These are phyloP conservation scores for Yarrowia sp. DNA, from an alignment of 805 yeast species.

Conservation along the genomic window DNA sequence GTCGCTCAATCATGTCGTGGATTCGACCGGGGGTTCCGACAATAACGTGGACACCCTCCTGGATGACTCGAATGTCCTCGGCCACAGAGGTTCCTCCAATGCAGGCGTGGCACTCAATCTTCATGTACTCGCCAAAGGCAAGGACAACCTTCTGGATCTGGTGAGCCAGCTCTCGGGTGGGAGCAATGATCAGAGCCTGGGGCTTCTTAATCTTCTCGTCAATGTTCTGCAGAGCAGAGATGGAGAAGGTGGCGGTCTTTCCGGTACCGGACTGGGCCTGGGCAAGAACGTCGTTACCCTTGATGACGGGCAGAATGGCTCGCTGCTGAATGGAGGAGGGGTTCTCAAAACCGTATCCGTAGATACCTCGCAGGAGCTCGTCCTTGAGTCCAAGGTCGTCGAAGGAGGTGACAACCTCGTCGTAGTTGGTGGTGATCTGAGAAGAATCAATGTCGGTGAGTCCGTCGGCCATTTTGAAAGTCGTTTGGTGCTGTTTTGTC, in stretches of 20 bases:
- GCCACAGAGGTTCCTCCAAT: constrained; percentile 91
- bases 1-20: constrained; percentile 85
- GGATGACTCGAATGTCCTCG: constrained; percentile 77
- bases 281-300: constrained; percentile 94
- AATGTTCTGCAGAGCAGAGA: constrained; percentile 87
- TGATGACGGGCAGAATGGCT: constrained; percentile 93
- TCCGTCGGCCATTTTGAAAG: constrained; percentile 39
- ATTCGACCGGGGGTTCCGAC: constrained; percentile 99
- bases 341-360: constrained; percentile 90
- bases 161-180: constrained; percentile 94
- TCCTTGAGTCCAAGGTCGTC: constrained; percentile 80
- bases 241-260: constrained; percentile 97
- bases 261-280: constrained; percentile 99
- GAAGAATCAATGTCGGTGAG: constrained; percentile 38
- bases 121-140: constrained; percentile 87
- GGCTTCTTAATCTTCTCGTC: constrained; percentile 75
- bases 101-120: constrained; percentile 85
- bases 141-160: constrained; percentile 90
- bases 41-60: constrained; percentile 85
- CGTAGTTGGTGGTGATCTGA: constrained; percentile 72
- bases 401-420: constrained; percentile 79
- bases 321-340: constrained; percentile 98
- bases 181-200: constrained; percentile 91
- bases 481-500: constrained; percentile 21
- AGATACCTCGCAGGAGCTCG: constrained; percentile 56